Evolutionary conservation across 176 grass and related monocot species (phyloP), one percentile per base, ranked within the genome.

Genomic region (Triticum monococcum): DNA sequence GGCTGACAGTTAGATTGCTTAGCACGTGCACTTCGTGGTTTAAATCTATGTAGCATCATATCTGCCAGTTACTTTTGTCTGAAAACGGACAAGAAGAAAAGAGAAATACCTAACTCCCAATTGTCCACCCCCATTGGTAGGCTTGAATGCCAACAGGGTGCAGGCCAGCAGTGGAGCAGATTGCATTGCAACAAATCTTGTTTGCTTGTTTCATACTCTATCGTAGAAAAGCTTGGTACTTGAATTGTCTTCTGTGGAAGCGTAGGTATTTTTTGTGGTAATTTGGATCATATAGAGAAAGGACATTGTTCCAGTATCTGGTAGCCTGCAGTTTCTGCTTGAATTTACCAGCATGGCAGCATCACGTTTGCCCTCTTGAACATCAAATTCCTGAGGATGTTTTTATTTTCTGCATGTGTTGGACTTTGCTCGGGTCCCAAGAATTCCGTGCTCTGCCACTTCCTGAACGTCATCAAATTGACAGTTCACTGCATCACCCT

Each of bases 11-110:
- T 63, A 62, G 54, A 28, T 43, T 70, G 40, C 43, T 68, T 52
- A 71, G 13, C n/a, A 78, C 17, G 23, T 17, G 17, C 52, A 13
- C 24, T 89, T 64, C 9, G 32, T 25, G 61, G 5, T 68, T 77
- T n/a, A 59, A 85, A 46, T 59, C 35, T 72, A 82, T 85, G 40
- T 85, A 65, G 81, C 67, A 65, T 64, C 76, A 73, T 64, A 18
- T 54, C 56, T 74, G 38, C 37, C 37, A 68, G 1, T 78, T 82
- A 32, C 66, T 82, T 11, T 65, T 59, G 7, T n/a, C 35, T 20
- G 14, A 76, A 77, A 41, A 48, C 1, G 13, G 7, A 48, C 71
- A 74, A 74, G 71, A 45, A 74, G 40, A 74, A 73, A 46, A 24
- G 71, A 46, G 40, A 74, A 73, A 74, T 45, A 74, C 13, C 23